Evolutionary conservation across 2,329 filamentous ascomycete species (phyloP), one percentile per base, ranked within the genome.

Genomic region (Pseudogymnoascus sp.): DNA sequence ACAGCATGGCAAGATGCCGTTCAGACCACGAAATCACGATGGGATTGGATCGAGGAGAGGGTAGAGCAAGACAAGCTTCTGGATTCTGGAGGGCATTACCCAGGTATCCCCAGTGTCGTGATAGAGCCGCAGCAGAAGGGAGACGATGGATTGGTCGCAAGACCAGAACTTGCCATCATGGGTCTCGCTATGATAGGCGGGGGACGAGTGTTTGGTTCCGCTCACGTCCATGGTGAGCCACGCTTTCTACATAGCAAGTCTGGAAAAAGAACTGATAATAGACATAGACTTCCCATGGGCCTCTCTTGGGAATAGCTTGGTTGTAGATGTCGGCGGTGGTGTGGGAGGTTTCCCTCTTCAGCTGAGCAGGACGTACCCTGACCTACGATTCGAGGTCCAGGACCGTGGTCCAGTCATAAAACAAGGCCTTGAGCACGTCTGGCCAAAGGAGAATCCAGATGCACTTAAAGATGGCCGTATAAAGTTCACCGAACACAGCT

Each of bases 1-100:
- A 35, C 33, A 35, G 33, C 33, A 35, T 35, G 33, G 33, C 33
- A 35, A 35, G 33, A 35, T 35, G 33, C 33, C 4, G 33, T 35
- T 14, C 33, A 35, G 33, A 72, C 70, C 2, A 62, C 47, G 5
- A 70, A 71, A 59, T 60, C 73, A 4, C 66, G 74, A 33, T 76
- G 74, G 74, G 70, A 74, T 29, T 76, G 74, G 74, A 64, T 76
- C 13, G 74, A 75, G 61, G 73, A 74, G 64, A 35, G 33, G 11
- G 33, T 35, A 35, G 33, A 35, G 33, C 33, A 35, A 11, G 33
- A 35, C 13, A 35, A 35, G 33, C 33, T 35, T 35, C 33, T 35
- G 13, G 33, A 35, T 35, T 35, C 33, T 35, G 33, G 33, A 14
- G 33, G 33, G 33, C 33, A 69, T 14, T 69, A 74, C 64, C 70